phyloP scores from a whole-genome alignment of 345 rosid species.

The Eucalyptus pauciflora region DNA sequence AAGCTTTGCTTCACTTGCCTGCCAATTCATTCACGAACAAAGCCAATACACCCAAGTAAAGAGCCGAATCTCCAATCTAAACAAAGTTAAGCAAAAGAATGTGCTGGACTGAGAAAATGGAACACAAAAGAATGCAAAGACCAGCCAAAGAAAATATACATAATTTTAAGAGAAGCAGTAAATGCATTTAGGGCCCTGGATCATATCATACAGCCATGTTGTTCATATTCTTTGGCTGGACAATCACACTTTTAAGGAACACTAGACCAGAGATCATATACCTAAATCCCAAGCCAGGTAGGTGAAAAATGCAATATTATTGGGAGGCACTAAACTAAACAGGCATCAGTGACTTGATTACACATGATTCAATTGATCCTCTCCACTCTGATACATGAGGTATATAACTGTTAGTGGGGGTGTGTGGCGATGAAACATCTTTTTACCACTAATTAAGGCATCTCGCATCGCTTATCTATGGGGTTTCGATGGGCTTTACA shows the following conservation, averaged over 20 bases:
- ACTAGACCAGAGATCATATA: background rate
- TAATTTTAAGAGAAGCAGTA: rapidly evolving
- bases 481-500: background rate
- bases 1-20: conserved; percentile 30
- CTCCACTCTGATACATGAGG: background rate
- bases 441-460: background rate
- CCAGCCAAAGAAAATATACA: background rate
- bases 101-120: background rate
- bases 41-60: conserved; percentile 73
- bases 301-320: background rate
- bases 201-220: background rate
- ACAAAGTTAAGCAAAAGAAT: background rate
- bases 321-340: background rate
- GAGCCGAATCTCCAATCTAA: conserved; percentile 90
- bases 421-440: background rate
- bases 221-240: background rate
- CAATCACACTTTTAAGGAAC: background rate
- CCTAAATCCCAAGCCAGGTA: background rate
- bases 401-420: background rate
- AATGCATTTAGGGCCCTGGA: background rate
- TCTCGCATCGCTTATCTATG: background rate
- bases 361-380: background rate
- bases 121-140: background rate
- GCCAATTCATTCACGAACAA: conserved; percentile 77
- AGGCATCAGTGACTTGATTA: background rate